These are phyloP conservation scores for Flaveria bidentis DNA, from an alignment of 129 eudicot genomes.

Conservation along the genomic window DNA sequence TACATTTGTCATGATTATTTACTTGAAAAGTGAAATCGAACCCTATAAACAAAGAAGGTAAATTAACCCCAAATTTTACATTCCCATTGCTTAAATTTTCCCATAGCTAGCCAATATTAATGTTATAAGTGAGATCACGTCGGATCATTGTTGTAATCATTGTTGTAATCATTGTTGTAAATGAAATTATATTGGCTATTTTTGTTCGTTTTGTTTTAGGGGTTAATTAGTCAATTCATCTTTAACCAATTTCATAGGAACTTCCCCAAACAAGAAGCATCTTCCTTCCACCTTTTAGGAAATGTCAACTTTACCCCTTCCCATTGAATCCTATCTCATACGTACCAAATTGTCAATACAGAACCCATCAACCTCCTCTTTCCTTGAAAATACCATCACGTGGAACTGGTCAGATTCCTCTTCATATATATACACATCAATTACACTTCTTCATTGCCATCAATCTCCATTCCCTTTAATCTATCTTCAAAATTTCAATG, in stretches of 20 bases:
- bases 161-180: too few species aligned
- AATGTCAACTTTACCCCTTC: not conserved
- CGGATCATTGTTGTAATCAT: too few species aligned
- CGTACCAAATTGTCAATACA: not conserved
- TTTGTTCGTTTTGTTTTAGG: too few species aligned
- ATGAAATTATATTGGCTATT: too few species aligned
- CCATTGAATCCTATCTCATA: not conserved
- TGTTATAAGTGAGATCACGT: too few species aligned
- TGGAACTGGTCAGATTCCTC: constrained; percentile 29
- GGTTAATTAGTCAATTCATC: too few species aligned
- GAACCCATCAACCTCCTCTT: constrained; percentile 18
- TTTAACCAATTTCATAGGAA: not conserved
- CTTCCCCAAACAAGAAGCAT: constrained; percentile 24
- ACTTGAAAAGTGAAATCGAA: too few species aligned
- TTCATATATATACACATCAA: not conserved
- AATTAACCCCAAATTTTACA: too few species aligned
- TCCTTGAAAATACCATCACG: constrained; percentile 32
- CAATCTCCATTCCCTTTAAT: not conserved
- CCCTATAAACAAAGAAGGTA: too few species aligned
- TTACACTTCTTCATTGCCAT: constrained; percentile 2
- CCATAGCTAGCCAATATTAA: too few species aligned
- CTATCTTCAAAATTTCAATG: constrained; percentile 16
- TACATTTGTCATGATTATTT: too few species aligned
- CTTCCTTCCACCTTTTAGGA: not conserved
- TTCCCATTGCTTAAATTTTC: too few species aligned